Evolutionary conservation across 345 rosid genomes (phyloP), one percentile per base, ranked within the genome.

Genomic region (Camelina neglecta): DNA sequence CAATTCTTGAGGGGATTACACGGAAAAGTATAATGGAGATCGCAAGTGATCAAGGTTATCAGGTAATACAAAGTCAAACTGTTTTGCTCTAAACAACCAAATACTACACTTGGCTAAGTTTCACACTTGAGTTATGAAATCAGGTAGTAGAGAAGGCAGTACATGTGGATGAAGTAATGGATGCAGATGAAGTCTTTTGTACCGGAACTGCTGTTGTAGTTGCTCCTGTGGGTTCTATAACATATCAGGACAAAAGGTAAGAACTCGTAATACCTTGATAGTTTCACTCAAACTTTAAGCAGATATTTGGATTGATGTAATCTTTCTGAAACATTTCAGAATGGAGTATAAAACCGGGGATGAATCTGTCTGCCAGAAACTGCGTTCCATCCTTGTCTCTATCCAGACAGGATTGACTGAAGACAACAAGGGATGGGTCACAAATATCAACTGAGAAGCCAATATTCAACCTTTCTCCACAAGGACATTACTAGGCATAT

Each of bases 401-500:
- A 85, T 94, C 15, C 92, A 90, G 73, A 87, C 74, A 36, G 98
- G 98, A 36, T 24, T 55, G 4, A 67, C 83, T n/a, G 90, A 87
- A 71, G 98, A 94, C 53, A 86, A 78, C 42, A 85, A 86, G 48
- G 92, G 93, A 47, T 94, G 98, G 49, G 49, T 44, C 49, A 44
- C 7, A 13, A 44, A 44, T 13, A 12, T 44, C 49, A 44, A 12
- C 49, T 44, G 16, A 44, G 49, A 44, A 44, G 13, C 49, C 16
- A 44, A 44, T 44, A 5, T 44, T 13, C 16, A 11, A 10, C 13
- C 13, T 42, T 42, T 42, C 11, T 13, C 3, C 47, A 3, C 15
- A 44, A 44, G 7, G 16, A 44, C 7, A 44, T 44, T 44, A 44
- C 49, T 44, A 2, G 13, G 16, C 49, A 44, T 12, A 13, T 44